phyloP scores from a whole-genome alignment of 352 stramenopile genomes.

The Phytophthora chlamydospora region DNA sequence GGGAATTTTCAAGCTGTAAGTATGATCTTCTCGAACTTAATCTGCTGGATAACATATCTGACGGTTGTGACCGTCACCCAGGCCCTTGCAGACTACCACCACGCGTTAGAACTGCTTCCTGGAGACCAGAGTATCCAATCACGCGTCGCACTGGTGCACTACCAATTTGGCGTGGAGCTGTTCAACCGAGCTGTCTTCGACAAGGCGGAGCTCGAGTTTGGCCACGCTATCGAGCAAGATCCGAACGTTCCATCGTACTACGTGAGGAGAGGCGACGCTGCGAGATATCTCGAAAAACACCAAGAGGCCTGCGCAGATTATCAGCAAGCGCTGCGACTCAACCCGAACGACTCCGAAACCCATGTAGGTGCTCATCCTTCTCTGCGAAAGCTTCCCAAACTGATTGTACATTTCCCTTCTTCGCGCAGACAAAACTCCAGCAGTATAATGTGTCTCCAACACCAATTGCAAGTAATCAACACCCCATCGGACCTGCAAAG shows the following conservation, averaged over 20 bases:
- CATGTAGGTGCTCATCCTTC: constrained; percentile 32
- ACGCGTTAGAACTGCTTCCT: constrained; percentile 64
- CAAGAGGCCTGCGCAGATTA: constrained; percentile 61
- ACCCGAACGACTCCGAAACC: constrained; percentile 65
- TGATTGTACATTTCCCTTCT: constrained; percentile 1
- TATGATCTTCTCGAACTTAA: background rate
- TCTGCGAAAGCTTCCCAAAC: background rate
- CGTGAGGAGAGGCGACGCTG: constrained; percentile 71
- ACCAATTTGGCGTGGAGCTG: constrained; percentile 80
- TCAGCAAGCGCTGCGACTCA: constrained; percentile 51
- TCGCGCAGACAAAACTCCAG: constrained; percentile 57
- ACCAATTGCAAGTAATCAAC: constrained; percentile 22
- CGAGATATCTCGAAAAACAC: constrained; percentile 78
- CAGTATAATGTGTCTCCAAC: constrained; percentile 50
- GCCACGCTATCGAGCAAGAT: constrained; percentile 58
- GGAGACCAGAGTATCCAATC: constrained; percentile 58
- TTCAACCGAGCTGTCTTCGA: constrained; percentile 81
- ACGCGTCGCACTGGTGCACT: constrained; percentile 77
- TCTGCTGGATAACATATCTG: background rate
- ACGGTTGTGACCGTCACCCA: constrained; percentile 19
- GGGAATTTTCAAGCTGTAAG: constrained; percentile 74
- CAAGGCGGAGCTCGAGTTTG: constrained; percentile 74
- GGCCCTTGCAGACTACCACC: constrained; percentile 83
- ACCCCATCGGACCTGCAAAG: constrained; percentile 3
- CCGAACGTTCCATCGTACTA: constrained; percentile 61